These are phyloP conservation scores for Sarocladium brachiariae DNA, from an alignment of 2,329 filamentous ascomycete genomes.

Conservation along the genomic window DNA sequence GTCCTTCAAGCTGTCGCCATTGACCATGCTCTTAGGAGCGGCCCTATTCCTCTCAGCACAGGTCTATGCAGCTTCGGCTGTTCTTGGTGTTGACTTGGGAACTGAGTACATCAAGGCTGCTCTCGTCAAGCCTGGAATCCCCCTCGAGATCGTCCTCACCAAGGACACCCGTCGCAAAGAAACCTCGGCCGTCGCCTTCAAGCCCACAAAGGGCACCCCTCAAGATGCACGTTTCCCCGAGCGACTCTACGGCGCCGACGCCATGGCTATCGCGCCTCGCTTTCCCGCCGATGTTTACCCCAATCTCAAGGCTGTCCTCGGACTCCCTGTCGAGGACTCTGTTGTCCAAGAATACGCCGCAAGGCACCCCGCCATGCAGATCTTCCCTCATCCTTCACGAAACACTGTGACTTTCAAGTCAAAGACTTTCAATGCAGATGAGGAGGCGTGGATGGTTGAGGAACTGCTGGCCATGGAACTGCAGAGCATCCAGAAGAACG, in stretches of 20 bases:
- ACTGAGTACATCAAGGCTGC: slow-evolving; percentile 96
- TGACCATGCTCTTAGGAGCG: slow-evolving; percentile 32
- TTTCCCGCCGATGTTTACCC: slow-evolving; percentile 93
- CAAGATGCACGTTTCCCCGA: slow-evolving; percentile 70
- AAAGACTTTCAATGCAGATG: slow-evolving; percentile 52
- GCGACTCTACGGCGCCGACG: slow-evolving; percentile 85
- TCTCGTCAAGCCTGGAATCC: slow-evolving; percentile 92
- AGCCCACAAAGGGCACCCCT: slow-evolving; percentile 60
- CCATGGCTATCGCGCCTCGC: slow-evolving; percentile 75
- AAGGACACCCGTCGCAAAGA: slow-evolving; percentile 98
- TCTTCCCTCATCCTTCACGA: slow-evolving; percentile 53
- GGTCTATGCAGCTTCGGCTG: slow-evolving; percentile 57
- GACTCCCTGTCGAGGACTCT: slow-evolving; percentile 55
- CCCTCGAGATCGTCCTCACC: slow-evolving; percentile 93
- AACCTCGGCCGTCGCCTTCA: slow-evolving; percentile 84
- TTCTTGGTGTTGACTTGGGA: slow-evolving; percentile 88
- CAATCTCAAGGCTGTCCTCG: slow-evolving; percentile 88
- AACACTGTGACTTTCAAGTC: slow-evolving; percentile 80
- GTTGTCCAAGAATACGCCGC: slow-evolving; percentile 63
- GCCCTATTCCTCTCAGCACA: slow-evolving; percentile 32
- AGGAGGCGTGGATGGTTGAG: slow-evolving; percentile 72
- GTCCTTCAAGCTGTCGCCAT: slow-evolving; percentile 24
- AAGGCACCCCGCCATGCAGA: slow-evolving; percentile 70
- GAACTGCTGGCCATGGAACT: slow-evolving; percentile 95
- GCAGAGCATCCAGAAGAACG: slow-evolving; percentile 84